Evolutionary conservation across 139 green algal genomes (phyloP).

Genomic region (Micractinium conductrix): DNA sequence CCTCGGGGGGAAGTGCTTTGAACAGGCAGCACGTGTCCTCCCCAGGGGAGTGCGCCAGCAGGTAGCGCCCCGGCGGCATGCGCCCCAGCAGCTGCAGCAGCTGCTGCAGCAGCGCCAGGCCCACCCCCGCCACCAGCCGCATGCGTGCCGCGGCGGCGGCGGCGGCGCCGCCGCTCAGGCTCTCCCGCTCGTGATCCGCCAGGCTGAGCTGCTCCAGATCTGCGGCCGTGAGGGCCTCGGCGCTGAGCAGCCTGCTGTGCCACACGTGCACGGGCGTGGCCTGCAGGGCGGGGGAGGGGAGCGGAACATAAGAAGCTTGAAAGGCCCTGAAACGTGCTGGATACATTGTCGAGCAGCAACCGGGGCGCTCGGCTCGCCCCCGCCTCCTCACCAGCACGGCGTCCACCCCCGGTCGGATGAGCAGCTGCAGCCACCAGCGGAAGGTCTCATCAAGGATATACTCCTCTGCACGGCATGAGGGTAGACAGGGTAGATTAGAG

Average conservation of each 20-base stretch:
- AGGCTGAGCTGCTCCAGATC: not conserved
- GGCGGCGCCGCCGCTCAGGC: not conserved
- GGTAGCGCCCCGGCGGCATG: conserved; percentile 22
- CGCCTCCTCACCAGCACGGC: conserved; percentile 6
- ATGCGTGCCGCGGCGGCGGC: not conserved
- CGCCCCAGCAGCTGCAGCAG: not conserved
- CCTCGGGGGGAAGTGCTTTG: conserved; percentile 20
- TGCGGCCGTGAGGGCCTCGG: not conserved
- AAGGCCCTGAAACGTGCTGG: too few relatives aligned
- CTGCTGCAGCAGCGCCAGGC: conserved; percentile 9
- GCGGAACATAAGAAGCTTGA: too few relatives aligned
- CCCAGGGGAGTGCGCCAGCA: conserved; percentile 20
- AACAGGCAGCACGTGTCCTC: conserved; percentile 13
- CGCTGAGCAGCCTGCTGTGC: not conserved
- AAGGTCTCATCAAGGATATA: conserved; percentile 14
- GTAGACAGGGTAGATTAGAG: not conserved
- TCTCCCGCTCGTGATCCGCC: not conserved
- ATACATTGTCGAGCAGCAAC: too few relatives aligned
- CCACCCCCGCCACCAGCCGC: not conserved
- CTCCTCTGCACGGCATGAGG: conserved; percentile 17
- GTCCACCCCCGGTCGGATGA: not conserved
- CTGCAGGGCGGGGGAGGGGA: not conserved
- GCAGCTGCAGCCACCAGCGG: conserved; percentile 30
- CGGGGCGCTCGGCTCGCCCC: too few relatives aligned
- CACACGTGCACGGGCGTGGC: conserved; percentile 18